phyloP scores from a whole-genome alignment of 1,139 yeast species.

The Blastobotrys illinoisensis region DNA sequence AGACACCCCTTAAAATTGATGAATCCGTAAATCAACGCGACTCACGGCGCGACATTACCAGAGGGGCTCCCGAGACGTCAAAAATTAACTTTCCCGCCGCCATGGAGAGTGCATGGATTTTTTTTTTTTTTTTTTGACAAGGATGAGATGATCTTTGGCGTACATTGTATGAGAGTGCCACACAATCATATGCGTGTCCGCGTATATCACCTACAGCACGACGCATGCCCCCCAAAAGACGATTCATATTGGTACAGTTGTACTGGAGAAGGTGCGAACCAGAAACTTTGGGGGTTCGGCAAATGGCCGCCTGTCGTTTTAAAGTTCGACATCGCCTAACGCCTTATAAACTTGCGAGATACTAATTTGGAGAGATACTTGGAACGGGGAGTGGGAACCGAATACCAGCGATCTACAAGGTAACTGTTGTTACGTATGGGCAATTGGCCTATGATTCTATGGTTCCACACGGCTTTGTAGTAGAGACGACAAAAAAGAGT shows the following conservation, averaged over 20 bases:
- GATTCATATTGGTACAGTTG: too few relatives aligned
- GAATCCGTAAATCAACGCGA: not conserved
- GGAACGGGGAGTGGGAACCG: not conserved
- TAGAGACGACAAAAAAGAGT: too few relatives aligned
- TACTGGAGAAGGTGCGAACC: too few relatives aligned
- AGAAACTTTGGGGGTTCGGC: not conserved
- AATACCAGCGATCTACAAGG: not conserved
- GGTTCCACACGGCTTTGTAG: too few relatives aligned
- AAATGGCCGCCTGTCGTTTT: not conserved
- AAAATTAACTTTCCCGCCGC: not conserved
- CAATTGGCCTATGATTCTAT: too few relatives aligned
- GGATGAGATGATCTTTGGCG: not conserved
- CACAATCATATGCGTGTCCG: not conserved
- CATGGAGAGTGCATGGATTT: not conserved
- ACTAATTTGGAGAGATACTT: too few relatives aligned
- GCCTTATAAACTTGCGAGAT: too few relatives aligned
- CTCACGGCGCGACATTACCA: not conserved
- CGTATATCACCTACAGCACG: not conserved
- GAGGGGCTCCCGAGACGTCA: not conserved
- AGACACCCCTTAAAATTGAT: not conserved
- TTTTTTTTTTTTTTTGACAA: too few relatives aligned
- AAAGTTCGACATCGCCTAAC: not conserved
- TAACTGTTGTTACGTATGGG: not conserved
- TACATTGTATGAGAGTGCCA: not conserved
- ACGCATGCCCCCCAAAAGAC: too few relatives aligned